Conservation (phyloP, 805 yeast genomes). For the Hanseniaspora valbyensis region DNA sequence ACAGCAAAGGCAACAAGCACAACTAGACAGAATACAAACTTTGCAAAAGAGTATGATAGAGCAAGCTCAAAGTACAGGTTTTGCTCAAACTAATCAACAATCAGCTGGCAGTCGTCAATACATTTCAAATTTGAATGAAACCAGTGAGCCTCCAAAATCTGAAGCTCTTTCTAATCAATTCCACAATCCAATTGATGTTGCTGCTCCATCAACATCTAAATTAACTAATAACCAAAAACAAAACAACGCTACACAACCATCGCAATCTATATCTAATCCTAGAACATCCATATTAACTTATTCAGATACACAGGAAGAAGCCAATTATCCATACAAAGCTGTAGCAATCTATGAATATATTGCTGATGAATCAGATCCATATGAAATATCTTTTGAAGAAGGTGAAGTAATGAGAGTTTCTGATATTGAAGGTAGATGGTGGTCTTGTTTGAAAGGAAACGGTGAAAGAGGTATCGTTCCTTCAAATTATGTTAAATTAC, state of each 20-base stretch:
- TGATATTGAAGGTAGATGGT: conserved; percentile 94
- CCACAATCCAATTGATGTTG: conserved; percentile 17
- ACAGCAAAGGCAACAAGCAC: conserved; percentile 13
- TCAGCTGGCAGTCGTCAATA: conserved; percentile 22
- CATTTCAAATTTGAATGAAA: conserved; percentile 31
- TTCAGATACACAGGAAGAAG: conserved; percentile 28
- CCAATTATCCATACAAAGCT: conserved; percentile 66
- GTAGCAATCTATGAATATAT: conserved; percentile 75
- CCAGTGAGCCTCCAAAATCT: conserved; percentile 24
- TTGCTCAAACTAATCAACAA: conserved; percentile 10
- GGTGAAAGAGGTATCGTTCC: conserved; percentile 97
- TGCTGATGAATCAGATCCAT: conserved; percentile 86
- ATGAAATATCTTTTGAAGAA: conserved; percentile 80
- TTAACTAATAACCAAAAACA: conserved; percentile 5
- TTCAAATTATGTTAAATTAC: conserved; percentile 76
- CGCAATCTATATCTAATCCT: conserved; percentile 21
- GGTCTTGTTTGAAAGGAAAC: conserved; percentile 84
- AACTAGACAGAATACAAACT: conserved; percentile 16
- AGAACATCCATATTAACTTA: conserved; percentile 30
- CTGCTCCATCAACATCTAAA: conserved; percentile 20
- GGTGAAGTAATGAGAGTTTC: conserved; percentile 87
- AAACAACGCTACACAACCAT: conserved; percentile 15
- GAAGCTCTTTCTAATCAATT: not conserved
- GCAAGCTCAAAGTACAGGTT: conserved; percentile 16
- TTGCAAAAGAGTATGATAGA: conserved; percentile 18